These are phyloP conservation scores for Camelina hispida DNA, from an alignment of 345 rosid genomes.

Conservation along the genomic window DNA sequence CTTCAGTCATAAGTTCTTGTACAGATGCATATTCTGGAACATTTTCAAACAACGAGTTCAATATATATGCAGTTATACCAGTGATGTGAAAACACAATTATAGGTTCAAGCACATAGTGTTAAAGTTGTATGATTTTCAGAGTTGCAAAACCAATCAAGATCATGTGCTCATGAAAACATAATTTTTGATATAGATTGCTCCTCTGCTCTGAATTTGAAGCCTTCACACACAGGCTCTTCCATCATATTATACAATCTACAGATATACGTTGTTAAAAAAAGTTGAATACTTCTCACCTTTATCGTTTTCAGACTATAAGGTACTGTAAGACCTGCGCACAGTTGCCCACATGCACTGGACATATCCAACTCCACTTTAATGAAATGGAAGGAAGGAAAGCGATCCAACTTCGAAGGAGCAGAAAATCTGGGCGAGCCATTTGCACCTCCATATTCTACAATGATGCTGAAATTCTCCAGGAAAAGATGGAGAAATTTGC, in stretches of 20 bases:
- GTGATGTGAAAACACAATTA: constrained; percentile 9
- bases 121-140: constrained; percentile 10
- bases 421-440: constrained; percentile 50
- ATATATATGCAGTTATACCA: constrained; percentile 10
- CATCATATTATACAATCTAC: constrained; percentile 25
- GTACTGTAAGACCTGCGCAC: constrained; percentile 55
- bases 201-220: constrained; percentile 25
- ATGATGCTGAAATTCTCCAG: constrained; percentile 56
- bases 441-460: constrained; percentile 66
- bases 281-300: constrained; percentile 46
- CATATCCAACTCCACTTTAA: constrained; percentile 58
- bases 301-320: constrained; percentile 39
- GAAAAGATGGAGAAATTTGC: constrained; percentile 57
- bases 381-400: constrained; percentile 54
- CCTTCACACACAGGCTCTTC: constrained; percentile 10
- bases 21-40: constrained; percentile 12
- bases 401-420: constrained; percentile 41
- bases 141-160: constrained; percentile 22
- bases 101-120: constrained; percentile 14
- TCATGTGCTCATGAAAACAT: constrained; percentile 21
- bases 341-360: constrained; percentile 54
- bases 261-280: background rate
- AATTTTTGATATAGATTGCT: constrained; percentile 19
- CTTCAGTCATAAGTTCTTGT: constrained; percentile 23
- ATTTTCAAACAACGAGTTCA: background rate